Conservation (phyloP, 1,284 basidiomycete genomes). For the Ceratobasidium sp. region DNA sequence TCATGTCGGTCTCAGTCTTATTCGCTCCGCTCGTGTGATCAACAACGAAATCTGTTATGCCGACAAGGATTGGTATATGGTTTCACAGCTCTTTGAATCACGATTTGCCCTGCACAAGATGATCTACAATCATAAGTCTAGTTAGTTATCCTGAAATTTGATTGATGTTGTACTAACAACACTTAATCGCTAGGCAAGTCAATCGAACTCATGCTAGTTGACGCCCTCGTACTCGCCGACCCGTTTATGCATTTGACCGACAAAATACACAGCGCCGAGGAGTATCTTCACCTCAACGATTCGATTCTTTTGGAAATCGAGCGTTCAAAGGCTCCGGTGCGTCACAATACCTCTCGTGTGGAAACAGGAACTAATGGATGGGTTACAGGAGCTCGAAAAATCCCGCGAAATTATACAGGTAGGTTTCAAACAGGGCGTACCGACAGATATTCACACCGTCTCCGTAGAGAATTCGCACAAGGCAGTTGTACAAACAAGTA, state of each 20-base stretch:
- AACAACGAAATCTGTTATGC: slow-evolving; percentile 74
- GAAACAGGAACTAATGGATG: neutral
- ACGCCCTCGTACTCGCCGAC: slow-evolving; percentile 70
- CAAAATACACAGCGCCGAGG: slow-evolving; percentile 61
- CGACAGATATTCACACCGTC: too few relatives aligned
- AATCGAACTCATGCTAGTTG: slow-evolving; percentile 79
- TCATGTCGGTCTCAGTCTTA: slow-evolving; percentile 56
- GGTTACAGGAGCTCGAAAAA: slow-evolving; percentile 60
- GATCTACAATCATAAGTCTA: slow-evolving; percentile 78
- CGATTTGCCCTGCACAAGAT: slow-evolving; percentile 76
- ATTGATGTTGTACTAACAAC: neutral
- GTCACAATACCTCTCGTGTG: slow-evolving; percentile 27
- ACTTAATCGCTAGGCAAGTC: slow-evolving; percentile 60
- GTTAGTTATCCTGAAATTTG: slow-evolving; percentile 43
- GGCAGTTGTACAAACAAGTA: slow-evolving; percentile 71
- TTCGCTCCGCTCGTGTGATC: slow-evolving; percentile 73
- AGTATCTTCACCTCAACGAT: slow-evolving; percentile 70
- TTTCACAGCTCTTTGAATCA: slow-evolving; percentile 72
- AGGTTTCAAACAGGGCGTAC: too few relatives aligned
- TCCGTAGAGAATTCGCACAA: slow-evolving; percentile 44
- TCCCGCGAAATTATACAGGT: slow-evolving; percentile 61
- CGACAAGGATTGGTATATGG: slow-evolving; percentile 74
- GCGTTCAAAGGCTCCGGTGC: slow-evolving; percentile 57
- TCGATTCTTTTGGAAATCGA: slow-evolving; percentile 66
- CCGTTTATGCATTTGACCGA: slow-evolving; percentile 62